Base-by-base conservation (phyloP, 176 grass and related monocot species). In the Miscanthus lutarioriparius region DNA sequence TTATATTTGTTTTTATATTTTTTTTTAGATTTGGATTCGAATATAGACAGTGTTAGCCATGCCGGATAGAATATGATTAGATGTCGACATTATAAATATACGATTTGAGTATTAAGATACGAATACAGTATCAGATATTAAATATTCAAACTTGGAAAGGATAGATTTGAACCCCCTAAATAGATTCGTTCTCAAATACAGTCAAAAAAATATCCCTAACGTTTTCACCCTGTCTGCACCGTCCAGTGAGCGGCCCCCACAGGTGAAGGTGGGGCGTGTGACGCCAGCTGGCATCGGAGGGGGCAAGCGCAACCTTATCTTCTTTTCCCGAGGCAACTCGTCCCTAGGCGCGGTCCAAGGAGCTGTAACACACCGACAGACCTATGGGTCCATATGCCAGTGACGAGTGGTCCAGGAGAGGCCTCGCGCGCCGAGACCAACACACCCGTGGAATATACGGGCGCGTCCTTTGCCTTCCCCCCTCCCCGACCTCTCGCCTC, bases 221-320 rank as follows among this genome's bases (percentile, higher is more conserved):
- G n/a, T n/a, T n/a, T n/a, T n/a, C n/a, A n/a, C n/a, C n/a, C n/a
- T n/a, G n/a, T n/a, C n/a, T n/a, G 11, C 13, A 3, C 86, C 88
- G 90, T 83, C 27, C 2, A 35, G 14, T 12, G 33, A 9, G 78
- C 7, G 81, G 78, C 67, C 59, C 76, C 71, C 12, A 72, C 77
- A 62, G 5, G 53, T 39, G 80, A 67, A 66, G 88, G 84, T 85
- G 88, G 90, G 85, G 76, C 74, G 93, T 90, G 90, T 92, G 88
- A 89, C 84, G 87, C 89, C 94, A 96, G 91, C 94, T 96, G 86
- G 88, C 86, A 72, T 82, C 40, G 77, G 80, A 48, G 90, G 51
- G 82, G 79, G 32, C 81, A 78, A 25, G 48, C 68, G 64, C 84
- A 86, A 87, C 94, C 86, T 86, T 90, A 91, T 91, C 88, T 84